A percentile compares a stretch with the other conserved stretches of the same genome.
Evolutionary conservation across 1,284 basidiomycete genomes (phyloP).

Genomic region (Trichosporon faecale): DNA sequence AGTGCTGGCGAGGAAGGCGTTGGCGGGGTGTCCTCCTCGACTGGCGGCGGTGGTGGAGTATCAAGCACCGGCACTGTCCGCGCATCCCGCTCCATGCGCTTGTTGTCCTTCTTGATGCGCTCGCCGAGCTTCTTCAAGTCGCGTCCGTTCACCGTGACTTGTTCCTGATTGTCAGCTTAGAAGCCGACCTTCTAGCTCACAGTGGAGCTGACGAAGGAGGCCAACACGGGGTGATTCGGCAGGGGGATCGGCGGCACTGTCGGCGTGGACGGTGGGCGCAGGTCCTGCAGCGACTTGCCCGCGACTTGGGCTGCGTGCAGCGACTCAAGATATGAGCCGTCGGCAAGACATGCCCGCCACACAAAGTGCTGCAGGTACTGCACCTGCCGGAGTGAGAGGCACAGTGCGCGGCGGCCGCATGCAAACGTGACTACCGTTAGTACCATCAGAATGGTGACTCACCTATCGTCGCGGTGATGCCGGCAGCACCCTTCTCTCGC

Average conservation of each 20-base stretch:
- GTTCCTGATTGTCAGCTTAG: not conserved
- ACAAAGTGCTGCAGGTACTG: conserved; percentile 83
- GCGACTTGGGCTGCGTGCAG: not conserved
- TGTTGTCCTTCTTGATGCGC: not conserved
- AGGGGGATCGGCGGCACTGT: not conserved
- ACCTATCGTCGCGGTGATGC: conserved; percentile 71
- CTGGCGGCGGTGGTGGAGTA: not conserved
- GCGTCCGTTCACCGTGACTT: not conserved
- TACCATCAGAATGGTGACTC: conserved; percentile 21
- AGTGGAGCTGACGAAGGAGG: not conserved
- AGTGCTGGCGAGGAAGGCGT: not conserved
- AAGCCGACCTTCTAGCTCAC: not conserved
- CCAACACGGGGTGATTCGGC: not conserved
- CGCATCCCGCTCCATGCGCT: not conserved
- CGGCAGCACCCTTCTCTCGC: conserved; percentile 60
- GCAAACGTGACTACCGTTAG: conserved; percentile 18
- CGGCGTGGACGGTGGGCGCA: not conserved
- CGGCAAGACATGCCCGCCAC: conserved; percentile 66
- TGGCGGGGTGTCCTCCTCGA: not conserved
- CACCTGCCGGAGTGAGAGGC: conserved; percentile 76
- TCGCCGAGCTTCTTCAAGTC: conserved; percentile 3
- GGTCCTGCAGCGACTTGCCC: not conserved
- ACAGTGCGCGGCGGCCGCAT: conserved; percentile 57
- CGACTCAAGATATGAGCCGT: conserved; percentile 32
- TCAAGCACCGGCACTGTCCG: not conserved